Conservation (phyloP, 1,284 basidiomycete species). For the Exobasidium cylindrosporum region DNA sequence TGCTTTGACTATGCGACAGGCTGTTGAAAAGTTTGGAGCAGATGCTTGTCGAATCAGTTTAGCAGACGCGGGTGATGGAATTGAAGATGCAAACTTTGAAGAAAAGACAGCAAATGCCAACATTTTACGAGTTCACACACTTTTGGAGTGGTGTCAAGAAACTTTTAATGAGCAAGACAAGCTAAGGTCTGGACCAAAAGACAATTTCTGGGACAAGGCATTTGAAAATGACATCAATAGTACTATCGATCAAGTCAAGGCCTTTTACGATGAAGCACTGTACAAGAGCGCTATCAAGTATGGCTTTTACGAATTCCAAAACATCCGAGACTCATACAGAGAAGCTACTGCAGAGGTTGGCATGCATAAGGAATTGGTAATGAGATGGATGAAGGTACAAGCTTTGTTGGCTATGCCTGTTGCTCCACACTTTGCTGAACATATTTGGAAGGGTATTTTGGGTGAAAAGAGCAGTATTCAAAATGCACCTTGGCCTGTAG, state of each 20-base stretch:
- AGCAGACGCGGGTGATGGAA: constrained; percentile 94
- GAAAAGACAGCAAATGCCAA: constrained; percentile 98
- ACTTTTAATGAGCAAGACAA: constrained; percentile 63
- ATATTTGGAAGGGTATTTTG: constrained; percentile 73
- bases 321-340: constrained; percentile 90
- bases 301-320: constrained; percentile 94
- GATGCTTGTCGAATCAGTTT: constrained; percentile 87
- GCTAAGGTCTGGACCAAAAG: constrained; percentile 62
- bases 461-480: constrained; percentile 80
- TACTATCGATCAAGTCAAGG: constrained; percentile 73
- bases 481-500: constrained; percentile 71
- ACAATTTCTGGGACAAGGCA: constrained; percentile 66
- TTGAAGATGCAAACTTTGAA: constrained; percentile 98
- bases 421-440: constrained; percentile 92
- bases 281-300: constrained; percentile 95
- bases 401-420: constrained; percentile 80
- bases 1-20: constrained; percentile 50
- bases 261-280: constrained; percentile 65
- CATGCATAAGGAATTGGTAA: constrained; percentile 75
- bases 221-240: constrained; percentile 91
- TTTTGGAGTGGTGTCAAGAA: constrained; percentile 88
- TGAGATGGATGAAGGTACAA: constrained; percentile 78
- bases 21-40: constrained; percentile 71
- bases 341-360: constrained; percentile 77
- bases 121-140: constrained; percentile 87